Evolutionary conservation across 1,284 basidiomycete genomes (phyloP).

Genomic region (Entoloma clypeatum): DNA sequence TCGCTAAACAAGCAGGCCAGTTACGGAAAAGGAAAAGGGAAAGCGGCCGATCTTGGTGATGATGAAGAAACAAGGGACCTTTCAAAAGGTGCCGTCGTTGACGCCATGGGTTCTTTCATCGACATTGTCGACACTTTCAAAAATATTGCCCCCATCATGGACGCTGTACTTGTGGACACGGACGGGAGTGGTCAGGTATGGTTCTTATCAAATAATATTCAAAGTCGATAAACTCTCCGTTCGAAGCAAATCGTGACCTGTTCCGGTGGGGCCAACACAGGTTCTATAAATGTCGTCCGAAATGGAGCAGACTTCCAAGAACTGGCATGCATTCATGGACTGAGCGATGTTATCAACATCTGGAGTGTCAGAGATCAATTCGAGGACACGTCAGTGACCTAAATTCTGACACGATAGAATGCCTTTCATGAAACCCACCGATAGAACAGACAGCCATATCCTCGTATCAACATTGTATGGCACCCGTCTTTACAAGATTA

Average conservation of each 20-base stretch:
- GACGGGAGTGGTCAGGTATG: conserved; percentile 75
- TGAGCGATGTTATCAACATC: conserved; percentile 55
- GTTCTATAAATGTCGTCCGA: conserved; percentile 78
- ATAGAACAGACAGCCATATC: conserved; percentile 51
- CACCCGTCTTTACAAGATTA: conserved; percentile 51
- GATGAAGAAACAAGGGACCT: conserved; percentile 18
- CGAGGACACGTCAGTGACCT: conserved; percentile 45
- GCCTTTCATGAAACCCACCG: conserved; percentile 9
- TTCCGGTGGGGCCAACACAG: conserved; percentile 80
- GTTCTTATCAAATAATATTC: conserved; percentile 5
- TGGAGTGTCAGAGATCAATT: conserved; percentile 62
- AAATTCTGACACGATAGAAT: background rate
- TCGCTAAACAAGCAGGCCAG: conserved; percentile 21
- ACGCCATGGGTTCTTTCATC: conserved; percentile 48
- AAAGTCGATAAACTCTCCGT: too few relatives aligned
- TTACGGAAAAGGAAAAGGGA: conserved; percentile 35
- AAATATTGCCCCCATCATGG: conserved; percentile 87
- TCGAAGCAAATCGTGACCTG: conserved; percentile 86
- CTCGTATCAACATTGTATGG: conserved; percentile 54
- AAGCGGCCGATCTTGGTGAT: conserved; percentile 31
- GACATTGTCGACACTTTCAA: conserved; percentile 63
- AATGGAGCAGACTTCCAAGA: conserved; percentile 85
- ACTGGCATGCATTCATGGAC: conserved; percentile 55
- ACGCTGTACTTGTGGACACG: conserved; percentile 75
- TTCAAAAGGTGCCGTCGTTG: conserved; percentile 47